Conservation (phyloP, 306 rosid species). For the Cucurbita pepo region DNA sequence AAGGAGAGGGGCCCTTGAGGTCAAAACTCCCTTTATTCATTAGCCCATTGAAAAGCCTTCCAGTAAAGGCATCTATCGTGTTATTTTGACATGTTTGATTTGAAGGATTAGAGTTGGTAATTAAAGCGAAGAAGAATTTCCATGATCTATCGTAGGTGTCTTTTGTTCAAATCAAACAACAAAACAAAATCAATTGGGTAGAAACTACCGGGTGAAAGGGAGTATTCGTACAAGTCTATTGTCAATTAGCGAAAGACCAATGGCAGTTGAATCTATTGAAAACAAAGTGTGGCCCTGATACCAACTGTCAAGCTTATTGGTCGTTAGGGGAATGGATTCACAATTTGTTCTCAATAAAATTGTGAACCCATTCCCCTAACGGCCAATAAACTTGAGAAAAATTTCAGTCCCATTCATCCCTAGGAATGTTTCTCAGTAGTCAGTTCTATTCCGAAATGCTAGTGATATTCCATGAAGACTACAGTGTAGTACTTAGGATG, state of each 20-base stretch:
- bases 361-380: neutral
- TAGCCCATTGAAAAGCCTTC: neutral
- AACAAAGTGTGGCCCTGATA: neutral
- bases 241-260: neutral
- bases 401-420: neutral
- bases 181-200: neutral
- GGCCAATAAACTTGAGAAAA: neutral
- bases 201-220: neutral
- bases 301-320: too few species aligned
- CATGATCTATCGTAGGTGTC: neutral
- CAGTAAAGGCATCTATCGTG: neutral
- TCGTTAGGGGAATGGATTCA: too few species aligned
- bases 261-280: neutral
- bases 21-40: neutral
- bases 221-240: neutral
- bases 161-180: neutral
- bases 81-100: neutral
- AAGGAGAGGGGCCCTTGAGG: neutral
- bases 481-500: neutral
- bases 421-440: neutral
- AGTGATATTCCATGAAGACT: neutral
- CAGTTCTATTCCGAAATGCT: neutral
- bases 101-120: neutral
- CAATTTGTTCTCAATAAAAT: too few species aligned
- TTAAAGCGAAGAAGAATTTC: neutral